These are phyloP conservation scores for Zopfochytrium polystomum DNA, from an alignment of 371 early-diverging fungal genomes.

Conservation along the genomic window DNA sequence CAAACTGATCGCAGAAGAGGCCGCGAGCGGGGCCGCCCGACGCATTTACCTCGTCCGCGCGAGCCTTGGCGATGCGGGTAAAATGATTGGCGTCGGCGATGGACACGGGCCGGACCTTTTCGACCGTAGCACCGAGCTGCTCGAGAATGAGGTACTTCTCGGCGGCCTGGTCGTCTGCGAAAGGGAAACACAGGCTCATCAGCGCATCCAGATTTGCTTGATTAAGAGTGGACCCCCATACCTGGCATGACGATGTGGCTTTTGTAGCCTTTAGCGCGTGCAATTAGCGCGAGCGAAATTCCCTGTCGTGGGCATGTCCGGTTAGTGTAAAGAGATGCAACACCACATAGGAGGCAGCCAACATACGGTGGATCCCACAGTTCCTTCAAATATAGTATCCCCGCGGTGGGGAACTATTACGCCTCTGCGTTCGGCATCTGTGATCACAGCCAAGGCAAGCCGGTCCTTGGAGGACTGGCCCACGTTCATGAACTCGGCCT, in stretches of 20 bases:
- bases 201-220: slow-evolving; percentile 2
- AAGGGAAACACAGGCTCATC: slow-evolving; percentile 5
- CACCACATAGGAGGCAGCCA: too few relatives aligned
- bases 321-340: too few relatives aligned
- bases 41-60: slow-evolving; percentile 65
- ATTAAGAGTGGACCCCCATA: background rate
- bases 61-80: slow-evolving; percentile 78
- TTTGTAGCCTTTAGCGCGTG: slow-evolving; percentile 79
- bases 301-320: too few relatives aligned
- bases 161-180: slow-evolving; percentile 73
- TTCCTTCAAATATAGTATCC: slow-evolving; percentile 90
- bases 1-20: slow-evolving; percentile 90
- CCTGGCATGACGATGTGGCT: slow-evolving; percentile 94
- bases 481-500: slow-evolving; percentile 82
- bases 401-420: slow-evolving; percentile 63
- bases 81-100: slow-evolving; percentile 90
- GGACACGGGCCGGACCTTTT: slow-evolving; percentile 85
- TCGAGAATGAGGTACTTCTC: slow-evolving; percentile 87
- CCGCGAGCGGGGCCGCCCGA: slow-evolving; percentile 45
- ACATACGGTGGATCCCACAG: slow-evolving; percentile 72
- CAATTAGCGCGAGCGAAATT: slow-evolving; percentile 59
- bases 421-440: slow-evolving; percentile 65
- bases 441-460: slow-evolving; percentile 82
- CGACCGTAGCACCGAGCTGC: slow-evolving; percentile 84
- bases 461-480: slow-evolving; percentile 92